Evolutionary conservation across 306 rosid genomes (phyloP), one percentile per base, ranked within the genome.

Genomic region (Delonix regia): DNA sequence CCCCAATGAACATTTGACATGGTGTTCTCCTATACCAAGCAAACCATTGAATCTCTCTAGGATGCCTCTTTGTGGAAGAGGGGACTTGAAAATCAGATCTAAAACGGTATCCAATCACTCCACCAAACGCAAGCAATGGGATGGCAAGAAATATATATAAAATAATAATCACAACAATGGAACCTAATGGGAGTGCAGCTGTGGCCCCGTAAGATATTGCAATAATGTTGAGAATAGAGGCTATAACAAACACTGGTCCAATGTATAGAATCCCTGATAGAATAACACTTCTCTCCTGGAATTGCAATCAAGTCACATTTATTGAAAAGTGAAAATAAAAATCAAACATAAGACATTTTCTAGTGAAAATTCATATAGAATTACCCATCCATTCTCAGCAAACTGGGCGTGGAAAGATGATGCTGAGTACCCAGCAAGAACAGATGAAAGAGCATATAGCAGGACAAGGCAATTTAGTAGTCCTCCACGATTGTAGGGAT

Each of bases 71-170:
- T 51, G 90, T 82, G 21, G 85, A 85, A 65, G 91, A 84, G 71
- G 88, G 86, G 14, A 80, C 86, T 71, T 85, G 92, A 88, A 94
- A 90, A 59, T 86, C 87, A 10, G 91, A 89, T 70, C 92, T 83
- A 25, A 83, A 66, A 24, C 84, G 83, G 48, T 84, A 80, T 71
- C 97, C 97, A 66, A 88, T 66, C 69, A 92, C 52, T 82, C 97
- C 98, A n/a, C 98, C 98, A 9, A 94, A 88, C 52, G 83, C 90
- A 77, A 94, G 97, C 86, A 92, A 86, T 9, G 97, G 98, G 59
- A 90, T 69, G 61, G 83, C 82, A 27, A 90, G 82, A 49, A 90
- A 88, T 62, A 64, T n/a, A 44, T 83, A 83, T 76, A 90, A 62
- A 68, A 81, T 74, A 80, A 90, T 77, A 83, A 94, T 85, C 66